Base-by-base conservation (phyloP, 2,329 filamentous ascomycete species). In the Colletotrichum trifolii region DNA sequence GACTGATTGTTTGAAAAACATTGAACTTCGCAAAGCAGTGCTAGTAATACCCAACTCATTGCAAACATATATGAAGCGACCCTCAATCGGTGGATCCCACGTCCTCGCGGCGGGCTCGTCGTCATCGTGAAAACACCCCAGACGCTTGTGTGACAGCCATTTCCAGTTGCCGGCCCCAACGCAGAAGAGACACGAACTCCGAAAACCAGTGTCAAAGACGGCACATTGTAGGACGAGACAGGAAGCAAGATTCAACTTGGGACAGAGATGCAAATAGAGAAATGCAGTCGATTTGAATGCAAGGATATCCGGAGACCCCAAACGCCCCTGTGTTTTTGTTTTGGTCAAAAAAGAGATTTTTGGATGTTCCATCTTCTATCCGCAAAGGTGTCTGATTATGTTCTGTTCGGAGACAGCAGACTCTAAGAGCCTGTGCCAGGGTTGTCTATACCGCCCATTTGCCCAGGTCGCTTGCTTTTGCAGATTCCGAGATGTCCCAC, bases 261-360 rank as follows among this genome's bases (percentile, higher is more conserved):
- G 12, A 60, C 43, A 50, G 52, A 53, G 17, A 54, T 38, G 64
- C 73, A 79, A 73, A 76, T 67, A 59, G 69, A 71, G 76, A 73
- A 76, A 73, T 75, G 72, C 45, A 35, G 46, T 57, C 40, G 54
- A 46, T 42, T 33, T 73, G 84, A 83, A 88, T 91, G 89, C 88
- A 87, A 91, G 60, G 89, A 92, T 92, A 92, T 92, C 90, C 90
- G 90, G 90, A 81, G 77, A 89, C 84, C 85, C 87, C 85, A 86
- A 89, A 92, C 90, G 89, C 89, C 89, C 87, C 82, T 83, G 81
- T 80, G 52, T 50, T 50, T 52, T 59, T 59, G 60, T 55, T 83
- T 78, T 83, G 82, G 83, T 81, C 79, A 82, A 48, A 57, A 25
- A 25, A 82, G 79, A 82, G 81, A 76, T 81, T 80, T 83, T 83